These are phyloP conservation scores for Daldinia loculata DNA, from an alignment of 495 filamentous ascomycete species.

Conservation along the genomic window DNA sequence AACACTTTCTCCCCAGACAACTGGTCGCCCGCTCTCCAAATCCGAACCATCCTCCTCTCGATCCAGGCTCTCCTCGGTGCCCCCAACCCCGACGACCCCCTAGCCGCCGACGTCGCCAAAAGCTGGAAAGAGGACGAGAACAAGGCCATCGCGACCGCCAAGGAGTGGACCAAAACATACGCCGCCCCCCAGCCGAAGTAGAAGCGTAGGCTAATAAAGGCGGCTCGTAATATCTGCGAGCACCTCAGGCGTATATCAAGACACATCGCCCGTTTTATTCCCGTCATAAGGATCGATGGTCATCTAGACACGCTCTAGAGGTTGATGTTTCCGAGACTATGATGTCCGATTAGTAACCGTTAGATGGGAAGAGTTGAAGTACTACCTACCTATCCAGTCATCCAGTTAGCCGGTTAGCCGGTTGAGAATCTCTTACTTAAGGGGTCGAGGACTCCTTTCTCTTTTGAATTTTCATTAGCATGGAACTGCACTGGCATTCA, in stretches of 20 bases:
- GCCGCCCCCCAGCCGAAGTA: constrained; percentile 54
- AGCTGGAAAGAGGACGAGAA: constrained; percentile 95
- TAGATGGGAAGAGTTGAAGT: background rate
- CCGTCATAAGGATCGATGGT: too few species aligned
- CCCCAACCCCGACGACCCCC: constrained; percentile 95
- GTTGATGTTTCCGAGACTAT: too few species aligned
- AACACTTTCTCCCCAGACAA: constrained; percentile 71
- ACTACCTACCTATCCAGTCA: background rate
- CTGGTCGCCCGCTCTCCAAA: constrained; percentile 98
- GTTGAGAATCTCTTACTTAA: background rate
- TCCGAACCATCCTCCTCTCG: constrained; percentile 94
- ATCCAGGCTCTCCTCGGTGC: constrained; percentile 97
- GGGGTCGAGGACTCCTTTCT: background rate
- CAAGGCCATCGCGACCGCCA: constrained; percentile 87
- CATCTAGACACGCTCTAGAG: too few species aligned
- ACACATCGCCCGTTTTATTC: background rate
- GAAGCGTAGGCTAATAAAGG: constrained; percentile 16
- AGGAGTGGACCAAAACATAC: constrained; percentile 85
- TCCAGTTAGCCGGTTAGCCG: background rate
- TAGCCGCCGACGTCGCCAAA: constrained; percentile 98
- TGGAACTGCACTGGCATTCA: constrained; percentile 19
- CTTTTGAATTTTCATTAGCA: constrained; percentile 10
- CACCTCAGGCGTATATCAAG: background rate
- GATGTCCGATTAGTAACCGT: background rate
- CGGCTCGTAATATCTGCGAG: background rate